Evolutionary conservation across 163 green algal species (phyloP).

Genomic region (Coccomyxa subellipsoidea): DNA sequence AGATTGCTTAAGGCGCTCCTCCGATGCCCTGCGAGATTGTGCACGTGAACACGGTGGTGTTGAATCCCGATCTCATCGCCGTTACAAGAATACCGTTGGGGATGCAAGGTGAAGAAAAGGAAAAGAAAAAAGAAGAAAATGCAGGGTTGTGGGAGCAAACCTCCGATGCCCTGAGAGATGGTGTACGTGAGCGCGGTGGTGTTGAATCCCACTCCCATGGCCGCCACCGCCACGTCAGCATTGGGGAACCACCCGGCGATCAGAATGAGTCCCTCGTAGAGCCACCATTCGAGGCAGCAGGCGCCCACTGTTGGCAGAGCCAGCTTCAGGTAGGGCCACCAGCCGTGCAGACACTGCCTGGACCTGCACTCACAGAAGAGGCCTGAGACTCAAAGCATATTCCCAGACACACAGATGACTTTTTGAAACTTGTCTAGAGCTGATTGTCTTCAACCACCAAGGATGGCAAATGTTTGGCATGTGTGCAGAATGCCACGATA

Average conservation of each 20-base stretch:
- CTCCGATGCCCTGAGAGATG: constrained; percentile 33
- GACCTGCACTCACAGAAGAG: not conserved
- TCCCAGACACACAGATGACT: not conserved
- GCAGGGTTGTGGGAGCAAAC: not conserved
- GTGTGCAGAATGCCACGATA: too few species aligned
- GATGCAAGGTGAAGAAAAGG: too few species aligned
- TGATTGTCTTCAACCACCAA: too few species aligned
- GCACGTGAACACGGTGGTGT: not conserved
- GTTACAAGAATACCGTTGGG: not conserved
- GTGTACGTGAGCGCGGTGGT: constrained; percentile 39
- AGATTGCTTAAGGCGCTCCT: too few species aligned
- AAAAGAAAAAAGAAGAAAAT: too few species aligned
- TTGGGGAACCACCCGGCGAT: constrained; percentile 44
- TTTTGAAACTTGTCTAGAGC: not conserved
- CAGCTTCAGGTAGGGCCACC: constrained; percentile 7
- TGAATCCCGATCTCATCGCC: too few species aligned
- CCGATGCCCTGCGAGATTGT: not conserved
- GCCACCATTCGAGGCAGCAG: constrained; percentile 17
- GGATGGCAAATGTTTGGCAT: too few species aligned
- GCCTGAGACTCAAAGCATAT: too few species aligned
- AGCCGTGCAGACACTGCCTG: not conserved
- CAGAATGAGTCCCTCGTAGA: constrained; percentile 48
- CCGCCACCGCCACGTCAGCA: constrained; percentile 40
- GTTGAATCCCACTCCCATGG: constrained; percentile 42
- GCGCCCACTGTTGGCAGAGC: constrained; percentile 5